Base-by-base conservation (phyloP, 345 rosid species). In the Gossypium rotundifolium region DNA sequence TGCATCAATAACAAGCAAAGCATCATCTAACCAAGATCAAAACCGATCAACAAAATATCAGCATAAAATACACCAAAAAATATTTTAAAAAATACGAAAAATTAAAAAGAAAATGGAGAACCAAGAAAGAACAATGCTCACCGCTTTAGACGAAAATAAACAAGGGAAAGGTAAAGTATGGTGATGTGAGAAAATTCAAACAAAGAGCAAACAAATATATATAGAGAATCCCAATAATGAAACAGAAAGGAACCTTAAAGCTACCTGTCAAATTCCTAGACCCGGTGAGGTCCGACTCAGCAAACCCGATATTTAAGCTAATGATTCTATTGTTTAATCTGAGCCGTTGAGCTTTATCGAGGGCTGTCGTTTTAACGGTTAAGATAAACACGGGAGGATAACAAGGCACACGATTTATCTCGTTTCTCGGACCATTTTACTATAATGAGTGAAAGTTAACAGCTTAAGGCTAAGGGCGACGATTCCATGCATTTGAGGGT, bases 221-320 rank as follows among this genome's bases (percentile, higher is more conserved):
- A 20, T 9, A 22, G 1, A 2, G 29, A 57, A 22, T 2, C 62
- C 22, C 5, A 57, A 11, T 29, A 44, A 51, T 75, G 63, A 49
- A 76, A 18, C 9, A 55, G 61, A 57, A 9, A 49, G 48, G 6
- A 14, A 46, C 13, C 11, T 4, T 5, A 65, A 40, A 38, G 62
- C 54, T 16, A 75, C 77, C 76, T 65, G 80, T 78, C 79, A 76
- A 42, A 33, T 65, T 40, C 11, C 17, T 23, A 65, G 61, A 49
- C 42, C 64, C 40, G 45, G 25, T 4, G 22, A 70, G 76, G 65
- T 74, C 86, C 77, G 63, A 44, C 80, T 65, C 63, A 60, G 52
- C 65, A 9, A 62, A 52, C 75, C 18, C 54, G n/a, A 18, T 16
- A 16, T 12, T 20, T 59, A 42, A 48, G n/a, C 4, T 14, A 14